These are phyloP conservation scores for Clausena lansium DNA, from an alignment of 345 rosid genomes.

Conservation along the genomic window DNA sequence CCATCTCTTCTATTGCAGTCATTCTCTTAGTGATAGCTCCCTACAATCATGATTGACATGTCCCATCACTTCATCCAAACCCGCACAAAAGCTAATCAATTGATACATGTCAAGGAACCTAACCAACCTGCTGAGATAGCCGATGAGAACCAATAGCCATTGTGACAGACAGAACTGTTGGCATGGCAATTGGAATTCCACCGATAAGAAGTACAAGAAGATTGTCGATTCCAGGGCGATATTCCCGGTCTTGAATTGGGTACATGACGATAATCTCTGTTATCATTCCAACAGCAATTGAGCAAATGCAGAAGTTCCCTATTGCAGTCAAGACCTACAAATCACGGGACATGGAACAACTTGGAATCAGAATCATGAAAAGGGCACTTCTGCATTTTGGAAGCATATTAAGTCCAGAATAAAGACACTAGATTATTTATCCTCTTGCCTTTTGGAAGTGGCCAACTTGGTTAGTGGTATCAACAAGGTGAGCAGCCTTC, in stretches of 20 bases:
- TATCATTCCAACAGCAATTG: slow-evolving; percentile 90
- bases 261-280: slow-evolving; percentile 94
- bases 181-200: slow-evolving; percentile 99
- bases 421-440: neutral
- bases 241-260: slow-evolving; percentile 86
- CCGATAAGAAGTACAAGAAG: slow-evolving; percentile 98
- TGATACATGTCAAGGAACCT: slow-evolving; percentile 8
- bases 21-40: slow-evolving; percentile 99
- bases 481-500: slow-evolving; percentile 97
- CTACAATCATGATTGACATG: slow-evolving; percentile 36
- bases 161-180: slow-evolving; percentile 94
- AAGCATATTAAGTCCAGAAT: neutral
- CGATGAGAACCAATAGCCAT: slow-evolving; percentile 99
- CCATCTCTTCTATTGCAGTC: slow-evolving; percentile 99
- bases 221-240: slow-evolving; percentile 98
- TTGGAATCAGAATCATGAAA: slow-evolving; percentile 9
- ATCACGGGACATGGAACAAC: slow-evolving; percentile 11
- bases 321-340: slow-evolving; percentile 93
- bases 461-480: slow-evolving; percentile 97
- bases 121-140: slow-evolving; percentile 85
- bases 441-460: slow-evolving; percentile 86
- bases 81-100: slow-evolving; percentile 5
- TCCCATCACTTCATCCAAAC: slow-evolving; percentile 17
- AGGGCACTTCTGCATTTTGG: neutral
- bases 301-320: slow-evolving; percentile 98